Percentiles rank a stretch among this genome's conserved stretches.
Conservation (phyloP, 2,329 filamentous ascomycete genomes). For the Fusarium virguliforme region DNA sequence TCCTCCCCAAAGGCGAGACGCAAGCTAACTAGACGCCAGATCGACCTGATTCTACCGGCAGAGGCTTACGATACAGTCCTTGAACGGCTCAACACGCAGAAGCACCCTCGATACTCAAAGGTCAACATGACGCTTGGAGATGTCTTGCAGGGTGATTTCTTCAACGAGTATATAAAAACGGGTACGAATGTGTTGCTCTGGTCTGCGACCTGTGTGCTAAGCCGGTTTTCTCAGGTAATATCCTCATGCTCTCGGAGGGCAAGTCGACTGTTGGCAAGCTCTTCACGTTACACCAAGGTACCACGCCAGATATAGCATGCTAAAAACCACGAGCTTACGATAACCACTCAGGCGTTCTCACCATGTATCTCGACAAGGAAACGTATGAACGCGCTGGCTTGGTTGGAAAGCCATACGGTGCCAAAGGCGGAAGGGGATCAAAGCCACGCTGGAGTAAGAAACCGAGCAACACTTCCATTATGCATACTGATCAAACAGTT, state of each 20-base stretch:
- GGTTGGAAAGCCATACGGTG: conserved; percentile 77
- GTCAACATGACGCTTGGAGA: conserved; percentile 82
- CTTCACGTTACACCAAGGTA: conserved; percentile 80
- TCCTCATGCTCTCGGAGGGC: conserved; percentile 89
- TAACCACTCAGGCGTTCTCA: conserved; percentile 72
- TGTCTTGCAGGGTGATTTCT: conserved; percentile 82
- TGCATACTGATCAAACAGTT: conserved; percentile 64
- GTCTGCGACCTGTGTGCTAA: neutral
- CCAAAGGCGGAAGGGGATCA: conserved; percentile 70
- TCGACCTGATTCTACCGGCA: conserved; percentile 81
- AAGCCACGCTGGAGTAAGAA: conserved; percentile 82
- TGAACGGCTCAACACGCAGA: conserved; percentile 63
- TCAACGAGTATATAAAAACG: conserved; percentile 86
- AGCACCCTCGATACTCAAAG: conserved; percentile 71
- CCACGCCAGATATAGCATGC: conserved; percentile 16
- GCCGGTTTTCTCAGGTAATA: conserved; percentile 70
- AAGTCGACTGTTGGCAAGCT: conserved; percentile 78
- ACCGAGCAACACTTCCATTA: conserved; percentile 13
- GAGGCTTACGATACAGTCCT: conserved; percentile 71
- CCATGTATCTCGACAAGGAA: conserved; percentile 84
- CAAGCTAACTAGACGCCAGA: conserved; percentile 51
- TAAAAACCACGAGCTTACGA: conserved; percentile 15
- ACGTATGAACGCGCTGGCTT: conserved; percentile 88
- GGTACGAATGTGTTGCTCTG: conserved; percentile 62
- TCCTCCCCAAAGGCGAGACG: too few relatives aligned